Evolutionary conservation across 2,329 filamentous ascomycete genomes (phyloP).

Genomic region (Ophiosphaerella korrae): DNA sequence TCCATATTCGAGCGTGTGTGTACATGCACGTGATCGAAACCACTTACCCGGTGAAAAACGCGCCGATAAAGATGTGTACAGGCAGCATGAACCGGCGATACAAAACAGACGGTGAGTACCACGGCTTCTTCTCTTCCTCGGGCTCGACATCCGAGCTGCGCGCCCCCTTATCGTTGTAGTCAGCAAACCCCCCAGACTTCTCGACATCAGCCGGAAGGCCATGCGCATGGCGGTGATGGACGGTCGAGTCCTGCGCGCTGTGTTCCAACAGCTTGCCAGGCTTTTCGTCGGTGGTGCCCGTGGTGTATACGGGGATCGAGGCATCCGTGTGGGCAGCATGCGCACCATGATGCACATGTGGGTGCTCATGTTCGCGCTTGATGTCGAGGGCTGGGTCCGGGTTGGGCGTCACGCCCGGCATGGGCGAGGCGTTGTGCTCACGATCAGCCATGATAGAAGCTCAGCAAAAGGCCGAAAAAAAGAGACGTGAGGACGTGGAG

Average conservation of each 20-base stretch:
- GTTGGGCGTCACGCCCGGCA: conserved; percentile 40
- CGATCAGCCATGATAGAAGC: conserved; percentile 42
- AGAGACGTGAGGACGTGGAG: conserved; percentile 25
- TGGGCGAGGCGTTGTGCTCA: conserved; percentile 44
- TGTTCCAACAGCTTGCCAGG: conserved; percentile 39
- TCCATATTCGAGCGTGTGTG: neutral
- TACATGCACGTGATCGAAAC: too few species aligned
- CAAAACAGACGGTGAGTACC: conserved; percentile 20
- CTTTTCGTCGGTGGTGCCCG: conserved; percentile 44
- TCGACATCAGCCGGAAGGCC: conserved; percentile 32
- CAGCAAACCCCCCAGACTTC: conserved; percentile 41
- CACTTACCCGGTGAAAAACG: conserved; percentile 59
- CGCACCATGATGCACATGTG: conserved; percentile 46
- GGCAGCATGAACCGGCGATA: conserved; percentile 51
- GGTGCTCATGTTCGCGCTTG: conserved; percentile 45
- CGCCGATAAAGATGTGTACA: conserved; percentile 50
- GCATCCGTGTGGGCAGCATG: conserved; percentile 37
- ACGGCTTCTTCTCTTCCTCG: conserved; percentile 23
- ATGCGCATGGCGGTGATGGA: conserved; percentile 36
- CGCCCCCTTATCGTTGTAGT: conserved; percentile 49
- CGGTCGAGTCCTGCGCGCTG: conserved; percentile 47
- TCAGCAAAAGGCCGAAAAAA: neutral
- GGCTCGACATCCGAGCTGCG: conserved; percentile 34
- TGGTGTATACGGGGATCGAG: conserved; percentile 35
- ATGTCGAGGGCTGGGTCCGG: conserved; percentile 46